phyloP scores from a whole-genome alignment of 768 basidiomycete species.

The Termitomyces bulborhizus region DNA sequence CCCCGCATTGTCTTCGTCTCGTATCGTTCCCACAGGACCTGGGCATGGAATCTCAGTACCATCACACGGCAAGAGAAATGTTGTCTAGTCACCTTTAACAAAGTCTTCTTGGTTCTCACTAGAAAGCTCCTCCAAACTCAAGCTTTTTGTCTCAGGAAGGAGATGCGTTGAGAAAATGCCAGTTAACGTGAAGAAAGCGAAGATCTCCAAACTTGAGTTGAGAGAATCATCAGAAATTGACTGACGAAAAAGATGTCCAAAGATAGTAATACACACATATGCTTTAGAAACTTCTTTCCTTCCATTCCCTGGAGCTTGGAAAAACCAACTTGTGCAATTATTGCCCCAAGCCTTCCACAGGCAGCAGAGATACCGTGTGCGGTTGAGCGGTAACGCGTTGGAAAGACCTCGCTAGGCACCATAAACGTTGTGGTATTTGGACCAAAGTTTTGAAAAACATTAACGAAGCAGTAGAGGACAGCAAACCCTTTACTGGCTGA shows the following conservation, averaged over 20 bases:
- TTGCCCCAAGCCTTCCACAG: constrained; percentile 76
- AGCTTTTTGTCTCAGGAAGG: constrained; percentile 71
- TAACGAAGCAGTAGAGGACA: constrained; percentile 79
- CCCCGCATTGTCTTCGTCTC: not conserved
- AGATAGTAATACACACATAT: constrained; percentile 48
- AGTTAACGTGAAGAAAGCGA: constrained; percentile 83
- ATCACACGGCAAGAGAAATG: not conserved
- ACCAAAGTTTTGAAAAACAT: constrained; percentile 89
- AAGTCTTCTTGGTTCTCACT: constrained; percentile 65
- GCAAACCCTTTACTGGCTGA: constrained; percentile 55
- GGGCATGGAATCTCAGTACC: not conserved
- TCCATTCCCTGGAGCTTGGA: constrained; percentile 61
- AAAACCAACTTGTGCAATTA: constrained; percentile 77
- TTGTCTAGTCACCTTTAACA: constrained; percentile 24
- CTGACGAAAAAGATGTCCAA: no score
- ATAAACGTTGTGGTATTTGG: constrained; percentile 79
- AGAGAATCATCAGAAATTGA: not conserved
- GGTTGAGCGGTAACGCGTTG: constrained; percentile 83
- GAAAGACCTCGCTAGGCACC: constrained; percentile 79
- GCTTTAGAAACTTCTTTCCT: constrained; percentile 58
- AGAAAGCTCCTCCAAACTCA: constrained; percentile 66
- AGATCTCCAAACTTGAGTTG: constrained; percentile 59
- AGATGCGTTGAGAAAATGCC: constrained; percentile 79
- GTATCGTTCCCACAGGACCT: not conserved
- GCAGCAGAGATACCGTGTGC: constrained; percentile 83